These are phyloP conservation scores for Tuber microsphaerosporum DNA, from an alignment of 495 filamentous ascomycete species.

Conservation along the genomic window DNA sequence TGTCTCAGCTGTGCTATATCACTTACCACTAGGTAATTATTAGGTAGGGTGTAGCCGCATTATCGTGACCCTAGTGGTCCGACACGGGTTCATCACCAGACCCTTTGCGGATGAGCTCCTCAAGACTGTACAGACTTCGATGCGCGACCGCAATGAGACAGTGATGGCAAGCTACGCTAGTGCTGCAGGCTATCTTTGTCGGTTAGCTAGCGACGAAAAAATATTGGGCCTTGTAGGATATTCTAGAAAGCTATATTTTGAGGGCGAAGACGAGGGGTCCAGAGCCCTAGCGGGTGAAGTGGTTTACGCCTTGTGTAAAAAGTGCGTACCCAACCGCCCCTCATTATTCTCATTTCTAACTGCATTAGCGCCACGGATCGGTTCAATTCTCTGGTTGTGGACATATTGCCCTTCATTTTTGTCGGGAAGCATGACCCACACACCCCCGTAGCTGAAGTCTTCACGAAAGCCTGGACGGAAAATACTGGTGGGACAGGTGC, in stretches of 20 bases:
- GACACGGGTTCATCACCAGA: slow-evolving; percentile 63
- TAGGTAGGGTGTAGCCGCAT: slow-evolving; percentile 76
- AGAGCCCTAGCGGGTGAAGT: slow-evolving; percentile 73
- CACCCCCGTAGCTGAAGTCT: slow-evolving; percentile 64
- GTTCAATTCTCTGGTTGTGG: slow-evolving; percentile 66
- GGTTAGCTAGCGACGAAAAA: slow-evolving; percentile 62
- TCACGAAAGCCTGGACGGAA: slow-evolving; percentile 77
- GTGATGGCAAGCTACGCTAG: slow-evolving; percentile 79
- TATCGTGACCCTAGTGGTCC: slow-evolving; percentile 76
- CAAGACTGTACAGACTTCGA: slow-evolving; percentile 64
- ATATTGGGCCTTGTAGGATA: slow-evolving; percentile 60
- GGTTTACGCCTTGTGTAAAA: slow-evolving; percentile 69
- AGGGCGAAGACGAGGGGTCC: slow-evolving; percentile 63
- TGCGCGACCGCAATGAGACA: slow-evolving; percentile 84
- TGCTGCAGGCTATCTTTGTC: slow-evolving; percentile 74
- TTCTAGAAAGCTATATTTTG: slow-evolving; percentile 67
- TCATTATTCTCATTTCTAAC: slow-evolving; percentile 12
- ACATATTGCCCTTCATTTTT: slow-evolving; percentile 78
- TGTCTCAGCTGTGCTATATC: not conserved
- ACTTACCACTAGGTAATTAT: slow-evolving; percentile 8
- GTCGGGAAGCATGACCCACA: slow-evolving; percentile 77
- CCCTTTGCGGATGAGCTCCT: slow-evolving; percentile 73
- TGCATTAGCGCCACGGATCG: slow-evolving; percentile 67
- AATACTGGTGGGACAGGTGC: slow-evolving; percentile 78
- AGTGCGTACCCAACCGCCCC: slow-evolving; percentile 29